Evolutionary conservation across 768 basidiomycete species (phyloP), one percentile per base, ranked within the genome.

Genomic region (Rhodotorula taiwanensis): DNA sequence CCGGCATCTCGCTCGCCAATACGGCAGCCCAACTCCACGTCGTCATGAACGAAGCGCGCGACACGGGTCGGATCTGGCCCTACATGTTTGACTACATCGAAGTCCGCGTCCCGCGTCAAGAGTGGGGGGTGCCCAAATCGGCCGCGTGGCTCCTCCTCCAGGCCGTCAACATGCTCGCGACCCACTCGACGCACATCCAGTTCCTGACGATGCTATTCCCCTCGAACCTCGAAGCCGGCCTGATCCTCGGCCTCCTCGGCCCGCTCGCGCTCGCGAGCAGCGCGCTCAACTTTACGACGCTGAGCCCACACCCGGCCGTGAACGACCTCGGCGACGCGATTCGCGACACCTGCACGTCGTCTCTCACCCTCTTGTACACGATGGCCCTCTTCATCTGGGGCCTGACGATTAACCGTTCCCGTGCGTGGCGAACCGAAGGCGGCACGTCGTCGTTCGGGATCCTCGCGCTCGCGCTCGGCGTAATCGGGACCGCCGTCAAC

Each of bases 381-480:
- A 76, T 82, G 39, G 84, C 88, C 5, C 86, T 99, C 62, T 79
- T 90, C 74, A 83, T 95, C 63, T 99, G 95, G 95, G 95, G 95
- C 39, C 80, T 88, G 64, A 77, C 89, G 60, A 82, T 98, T 69
- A 97, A 98, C 73, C 83, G 91, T 28, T 81, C 83, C 50, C 83
- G 89, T 55, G 95, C 95, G 5, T 99, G 95, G 95, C 83, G 94
- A 41, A 88, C 87, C 0, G 94, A 98, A 71, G 95, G 95, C 20
- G 93, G 94, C 14, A 98, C 95, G 0, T 92, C 92, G 1, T 87
- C 85, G 0, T 99, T 99, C 71, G 95, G 95, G 23, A 82, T 80
- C 23, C 88, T 86, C 4, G 88, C 93, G 0, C 80, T 97, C 61
- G 70, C 81, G 2, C 81, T 99, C n/a, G 91, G 94, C 16, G 72